Evolutionary conservation across 108 stramenopile species (phyloP), one percentile per base, ranked within the genome.

Genomic region (Aureococcus anophagefferens): DNA sequence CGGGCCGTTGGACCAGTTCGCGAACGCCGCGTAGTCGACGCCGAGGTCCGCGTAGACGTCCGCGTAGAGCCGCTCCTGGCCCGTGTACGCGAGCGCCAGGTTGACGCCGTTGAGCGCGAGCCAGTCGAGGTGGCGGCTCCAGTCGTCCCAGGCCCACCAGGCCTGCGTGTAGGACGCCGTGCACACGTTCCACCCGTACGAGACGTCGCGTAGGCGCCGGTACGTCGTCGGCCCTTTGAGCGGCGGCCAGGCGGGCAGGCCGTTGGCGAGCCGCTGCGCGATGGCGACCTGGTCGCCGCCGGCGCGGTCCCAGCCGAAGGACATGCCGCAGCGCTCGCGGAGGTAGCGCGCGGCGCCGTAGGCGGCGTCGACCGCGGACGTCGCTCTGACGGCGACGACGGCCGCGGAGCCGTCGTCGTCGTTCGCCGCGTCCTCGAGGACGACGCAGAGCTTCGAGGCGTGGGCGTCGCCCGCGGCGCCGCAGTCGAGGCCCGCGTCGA

Each of bases 1-100:
- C 15, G 79, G 82, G 4, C 85, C 85, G 65, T 85, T 85, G 77
- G 79, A 81, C 84, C 84, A 85, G 37, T 72, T 68, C 28, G 80
- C 76, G 68, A 83, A 81, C 34, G 79, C 82, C 5, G 63, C 30
- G 63, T 83, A 77, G 4, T 36, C 40, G 25, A 85, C n/a, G 31
- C 85, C 85, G 35, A 81, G 68, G 14, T 72, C 66, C 3, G 28
- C 30, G 81, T 78, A 85, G 0, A 78, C 74, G 37, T 79, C 68
- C 33, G 76, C 74, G 35, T 73, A 79, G 37, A 85, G 72, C 59
- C 71, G 72, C 76, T 85, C 85, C 68, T 85, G 85, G 36, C 85
- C 85, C 46, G 85, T 85, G 63, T 80, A 73, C n/a, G 73, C 46
- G 40, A 82, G 77, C 40, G 80, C 33, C 33, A 85, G 62, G 67